Evolutionary conservation across 768 basidiomycete genomes (phyloP), one percentile per base, ranked within the genome.

Genomic region (Terana coerulea): DNA sequence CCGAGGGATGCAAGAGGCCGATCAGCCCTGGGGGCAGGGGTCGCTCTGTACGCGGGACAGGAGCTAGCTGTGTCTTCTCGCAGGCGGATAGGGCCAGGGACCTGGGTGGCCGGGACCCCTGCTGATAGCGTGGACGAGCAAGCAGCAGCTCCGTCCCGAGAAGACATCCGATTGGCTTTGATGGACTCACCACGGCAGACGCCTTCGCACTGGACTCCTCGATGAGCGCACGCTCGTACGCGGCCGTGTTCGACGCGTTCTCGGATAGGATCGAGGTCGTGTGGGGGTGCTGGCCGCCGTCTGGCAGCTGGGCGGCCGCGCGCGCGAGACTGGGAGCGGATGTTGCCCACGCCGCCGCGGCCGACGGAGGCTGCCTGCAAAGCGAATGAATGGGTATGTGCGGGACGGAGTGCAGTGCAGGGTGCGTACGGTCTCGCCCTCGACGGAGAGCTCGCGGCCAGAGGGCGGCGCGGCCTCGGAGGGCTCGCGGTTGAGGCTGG

Each of bases 301-400:
- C 60, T 10, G 53, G 35, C 28, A 45, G 47, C 15, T 44, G 26
- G 22, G 54, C 42, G 31, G 55, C 53, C 10, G 50, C 43, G 52
- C 47, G 82, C 84, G 30, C 83, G 79, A 21, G 88, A 89, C 0
- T 83, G 84, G 1, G 89, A 86, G 51, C 88, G 83, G 45, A 94
- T 83, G 74, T 95, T 95, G 8, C 91, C 92, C 7, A 78, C 78
- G 14, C 92, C 92, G 24, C 92, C 91, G 45, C 91, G 81, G 10
- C 92, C 92, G 36, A 77, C 77, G 17, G 80, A 83, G 56, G 69
- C 72, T 15, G 75, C 52, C 70, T 80, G 58, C 5, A 12, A 33
- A 56, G 57, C n/a, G 58, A 57, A 21, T 40, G 26, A 53, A 30
- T 29, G 9, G 36, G 21, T 24, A 46, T 26, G 54, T 25, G 10